These are phyloP conservation scores for Orbilia oligospora DNA, from an alignment of 2,329 filamentous ascomycete genomes.

Conservation along the genomic window DNA sequence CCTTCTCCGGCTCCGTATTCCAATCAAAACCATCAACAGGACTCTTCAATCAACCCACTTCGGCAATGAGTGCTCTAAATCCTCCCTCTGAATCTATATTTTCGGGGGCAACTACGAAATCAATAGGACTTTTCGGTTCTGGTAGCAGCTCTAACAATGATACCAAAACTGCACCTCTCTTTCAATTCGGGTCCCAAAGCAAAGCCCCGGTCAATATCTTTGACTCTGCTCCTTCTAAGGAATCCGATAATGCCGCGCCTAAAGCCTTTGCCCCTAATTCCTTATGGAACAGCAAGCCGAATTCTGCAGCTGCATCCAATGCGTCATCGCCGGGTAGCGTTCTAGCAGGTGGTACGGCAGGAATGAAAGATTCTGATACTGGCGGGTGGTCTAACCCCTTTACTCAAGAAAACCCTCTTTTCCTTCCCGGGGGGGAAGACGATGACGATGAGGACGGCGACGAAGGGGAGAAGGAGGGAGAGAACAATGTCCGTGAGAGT, in stretches of 20 bases:
- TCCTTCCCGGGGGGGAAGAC: constrained; percentile 59
- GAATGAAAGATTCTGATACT: constrained; percentile 47
- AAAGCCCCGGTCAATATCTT: constrained; percentile 35
- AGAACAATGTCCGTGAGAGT: background rate
- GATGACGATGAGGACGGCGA: constrained; percentile 62
- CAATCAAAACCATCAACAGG: constrained; percentile 37
- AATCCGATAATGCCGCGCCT: constrained; percentile 11
- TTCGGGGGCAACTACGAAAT: constrained; percentile 27
- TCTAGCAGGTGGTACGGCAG: constrained; percentile 44
- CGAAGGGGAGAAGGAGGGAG: constrained; percentile 15
- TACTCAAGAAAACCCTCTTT: constrained; percentile 54
- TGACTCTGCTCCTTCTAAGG: constrained; percentile 26
- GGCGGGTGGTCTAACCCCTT: constrained; percentile 58
- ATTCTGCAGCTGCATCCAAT: constrained; percentile 52
- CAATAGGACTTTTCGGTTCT: constrained; percentile 35
- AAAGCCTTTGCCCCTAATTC: constrained; percentile 31
- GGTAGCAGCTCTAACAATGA: constrained; percentile 11
- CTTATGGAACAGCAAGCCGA: constrained; percentile 54
- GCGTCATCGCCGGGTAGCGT: constrained; percentile 58
- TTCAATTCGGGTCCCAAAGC: constrained; percentile 34
- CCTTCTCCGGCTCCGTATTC: constrained; percentile 19
- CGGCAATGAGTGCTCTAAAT: background rate
- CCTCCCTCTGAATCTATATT: constrained; percentile 16
- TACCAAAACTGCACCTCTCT: constrained; percentile 15
- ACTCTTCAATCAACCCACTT: constrained; percentile 18